These are phyloP conservation scores for Pleurotus tuber-regium DNA, from an alignment of 768 basidiomycete species.

Conservation along the genomic window DNA sequence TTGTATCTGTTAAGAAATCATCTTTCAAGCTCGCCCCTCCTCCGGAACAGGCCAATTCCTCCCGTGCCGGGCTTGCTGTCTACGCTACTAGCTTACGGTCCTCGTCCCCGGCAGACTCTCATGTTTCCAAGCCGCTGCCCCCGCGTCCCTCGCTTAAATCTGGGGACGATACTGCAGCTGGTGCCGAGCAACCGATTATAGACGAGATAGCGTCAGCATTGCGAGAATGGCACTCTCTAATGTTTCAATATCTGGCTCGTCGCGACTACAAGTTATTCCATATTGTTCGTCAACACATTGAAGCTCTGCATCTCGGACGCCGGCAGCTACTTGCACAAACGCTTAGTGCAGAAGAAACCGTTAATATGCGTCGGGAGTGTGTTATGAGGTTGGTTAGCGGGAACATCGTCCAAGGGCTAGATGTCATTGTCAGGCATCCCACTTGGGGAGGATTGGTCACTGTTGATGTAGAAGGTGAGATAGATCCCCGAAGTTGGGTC, in stretches of 20 bases:
- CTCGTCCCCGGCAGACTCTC: constrained; percentile 61
- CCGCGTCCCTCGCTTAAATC: constrained; percentile 94
- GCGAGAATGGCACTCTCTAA: constrained; percentile 91
- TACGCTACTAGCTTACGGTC: constrained; percentile 78
- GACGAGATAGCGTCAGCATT: constrained; percentile 97
- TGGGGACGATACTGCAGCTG: constrained; percentile 89
- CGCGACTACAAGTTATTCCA: constrained; percentile 91
- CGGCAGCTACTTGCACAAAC: constrained; percentile 87
- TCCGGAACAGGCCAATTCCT: constrained; percentile 71
- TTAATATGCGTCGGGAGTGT: constrained; percentile 78
- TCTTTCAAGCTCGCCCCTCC: constrained; percentile 74
- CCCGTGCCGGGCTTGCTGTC: constrained; percentile 68
- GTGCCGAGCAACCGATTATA: constrained; percentile 82
- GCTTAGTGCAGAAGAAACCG: constrained; percentile 82
- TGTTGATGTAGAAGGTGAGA: constrained; percentile 84
- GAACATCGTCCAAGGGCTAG: constrained; percentile 89
- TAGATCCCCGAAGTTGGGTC: constrained; percentile 81
- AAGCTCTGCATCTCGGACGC: constrained; percentile 87
- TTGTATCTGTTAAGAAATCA: constrained; percentile 38
- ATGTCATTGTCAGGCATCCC: constrained; percentile 95
- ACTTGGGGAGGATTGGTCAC: constrained; percentile 86
- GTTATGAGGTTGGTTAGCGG: constrained; percentile 85
- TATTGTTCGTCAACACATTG: constrained; percentile 83
- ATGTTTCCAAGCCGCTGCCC: constrained; percentile 69
- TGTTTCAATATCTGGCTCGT: constrained; percentile 87